Evolutionary conservation across 2,329 filamentous ascomycete species (phyloP).

Genomic region (Cercospora berteroae): DNA sequence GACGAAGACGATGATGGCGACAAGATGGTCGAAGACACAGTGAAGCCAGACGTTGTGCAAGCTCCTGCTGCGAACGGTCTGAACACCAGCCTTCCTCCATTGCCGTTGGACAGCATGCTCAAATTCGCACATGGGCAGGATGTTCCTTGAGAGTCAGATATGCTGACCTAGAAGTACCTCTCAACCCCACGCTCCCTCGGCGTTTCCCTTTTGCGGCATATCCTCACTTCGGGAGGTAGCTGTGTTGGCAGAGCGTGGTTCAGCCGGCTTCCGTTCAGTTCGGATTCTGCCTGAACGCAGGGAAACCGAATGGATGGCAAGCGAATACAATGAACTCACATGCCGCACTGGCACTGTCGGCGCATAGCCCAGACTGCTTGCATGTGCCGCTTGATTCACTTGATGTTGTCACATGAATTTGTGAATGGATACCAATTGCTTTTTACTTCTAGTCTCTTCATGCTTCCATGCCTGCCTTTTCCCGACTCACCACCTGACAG

Average conservation of each 20-base stretch:
- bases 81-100: constrained; percentile 22
- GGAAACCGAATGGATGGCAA: neutral
- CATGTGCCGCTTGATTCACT: neutral
- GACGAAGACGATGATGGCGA: constrained; percentile 33
- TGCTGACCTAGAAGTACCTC: neutral
- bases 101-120: constrained; percentile 34
- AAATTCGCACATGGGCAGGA: constrained; percentile 23
- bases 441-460: neutral
- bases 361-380: neutral
- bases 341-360: neutral
- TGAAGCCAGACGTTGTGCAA: neutral
- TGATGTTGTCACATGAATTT: neutral
- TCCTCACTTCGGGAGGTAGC: neutral
- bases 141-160: neutral
- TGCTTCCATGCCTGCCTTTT: neutral
- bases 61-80: constrained; percentile 9
- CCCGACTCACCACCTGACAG: neutral
- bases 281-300: neutral
- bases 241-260: neutral
- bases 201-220: neutral
- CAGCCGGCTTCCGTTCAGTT: neutral
- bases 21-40: constrained; percentile 27
- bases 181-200: neutral
- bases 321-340: neutral
- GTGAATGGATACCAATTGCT: neutral